phyloP scores from a whole-genome alignment of 768 basidiomycete genomes.

The Trametopsis cervina region DNA sequence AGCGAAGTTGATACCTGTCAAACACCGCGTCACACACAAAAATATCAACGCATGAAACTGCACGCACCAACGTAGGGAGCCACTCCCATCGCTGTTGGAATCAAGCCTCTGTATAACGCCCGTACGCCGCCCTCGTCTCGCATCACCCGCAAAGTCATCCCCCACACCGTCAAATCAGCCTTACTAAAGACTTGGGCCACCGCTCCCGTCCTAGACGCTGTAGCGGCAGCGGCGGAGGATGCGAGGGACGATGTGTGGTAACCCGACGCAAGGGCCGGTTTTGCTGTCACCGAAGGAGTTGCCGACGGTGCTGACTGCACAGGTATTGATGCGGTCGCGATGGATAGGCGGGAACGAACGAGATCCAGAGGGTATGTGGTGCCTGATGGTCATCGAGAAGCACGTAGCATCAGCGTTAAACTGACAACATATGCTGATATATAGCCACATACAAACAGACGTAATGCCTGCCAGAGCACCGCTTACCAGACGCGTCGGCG shows the following conservation, averaged over 20 bases:
- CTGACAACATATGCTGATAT: conserved; percentile 5
- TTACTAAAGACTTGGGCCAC: conserved; percentile 33
- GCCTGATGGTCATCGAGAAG: conserved; percentile 32
- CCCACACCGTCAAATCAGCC: conserved; percentile 64
- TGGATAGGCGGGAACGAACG: conserved; percentile 85
- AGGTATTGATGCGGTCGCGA: conserved; percentile 80
- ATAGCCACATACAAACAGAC: conserved; percentile 70
- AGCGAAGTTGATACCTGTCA: conserved; percentile 78
- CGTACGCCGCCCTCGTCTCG: conserved; percentile 87
- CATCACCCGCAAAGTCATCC: conserved; percentile 89
- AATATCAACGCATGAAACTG: conserved; percentile 1
- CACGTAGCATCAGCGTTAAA: conserved; percentile 3
- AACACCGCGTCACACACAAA: conserved; percentile 2
- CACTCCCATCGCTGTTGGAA: conserved; percentile 82
- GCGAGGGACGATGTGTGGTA: conserved; percentile 48
- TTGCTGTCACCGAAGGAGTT: conserved; percentile 19
- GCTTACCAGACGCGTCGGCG: conserved; percentile 75
- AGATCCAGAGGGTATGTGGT: conserved; percentile 92
- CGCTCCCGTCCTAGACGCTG: conserved; percentile 8
- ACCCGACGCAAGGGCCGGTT: conserved; percentile 38
- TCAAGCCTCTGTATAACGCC: conserved; percentile 79
- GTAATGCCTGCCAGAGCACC: conserved; percentile 93
- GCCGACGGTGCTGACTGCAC: conserved; percentile 21
- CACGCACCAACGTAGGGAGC: conserved; percentile 66
- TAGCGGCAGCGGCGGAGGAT: conserved; percentile 11